A percentile compares a stretch with the other conserved stretches of the same genome.
These are phyloP conservation scores for Mantamonas sphyraenae DNA, from an alignment of 78 protist genomes.

Conservation along the genomic window DNA sequence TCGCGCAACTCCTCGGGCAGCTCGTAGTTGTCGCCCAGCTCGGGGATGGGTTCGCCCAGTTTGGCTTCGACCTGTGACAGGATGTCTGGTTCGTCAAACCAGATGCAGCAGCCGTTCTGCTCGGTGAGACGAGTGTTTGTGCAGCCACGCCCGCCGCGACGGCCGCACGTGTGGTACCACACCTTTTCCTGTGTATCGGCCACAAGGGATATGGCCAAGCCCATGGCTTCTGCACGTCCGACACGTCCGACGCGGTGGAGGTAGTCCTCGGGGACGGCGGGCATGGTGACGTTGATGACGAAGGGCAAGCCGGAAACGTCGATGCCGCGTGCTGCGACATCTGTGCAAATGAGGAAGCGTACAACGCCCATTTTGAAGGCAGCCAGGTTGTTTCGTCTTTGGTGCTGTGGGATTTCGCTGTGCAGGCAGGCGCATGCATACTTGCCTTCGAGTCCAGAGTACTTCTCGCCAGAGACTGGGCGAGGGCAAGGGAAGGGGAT, in stretches of 20 bases:
- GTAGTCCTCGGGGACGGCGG: slow-evolving; percentile 72
- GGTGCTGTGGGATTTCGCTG: background rate
- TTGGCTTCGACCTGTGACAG: background rate
- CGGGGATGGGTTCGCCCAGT: background rate
- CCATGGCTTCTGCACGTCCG: slow-evolving; percentile 77
- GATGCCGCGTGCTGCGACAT: slow-evolving; percentile 72
- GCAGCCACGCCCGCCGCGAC: slow-evolving; percentile 36
- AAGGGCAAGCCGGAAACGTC: slow-evolving; percentile 25
- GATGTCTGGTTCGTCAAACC: slow-evolving; percentile 62
- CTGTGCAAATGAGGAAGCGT: slow-evolving; percentile 69
- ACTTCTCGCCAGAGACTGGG: too few species aligned
- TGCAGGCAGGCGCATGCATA: too few species aligned
- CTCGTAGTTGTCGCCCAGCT: background rate
- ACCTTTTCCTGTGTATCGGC: slow-evolving; percentile 49
- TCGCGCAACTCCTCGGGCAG: too few species aligned
- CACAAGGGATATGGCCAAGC: slow-evolving; percentile 70
- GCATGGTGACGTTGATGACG: slow-evolving; percentile 58
- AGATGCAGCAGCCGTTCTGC: slow-evolving; percentile 66
- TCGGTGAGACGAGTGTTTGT: slow-evolving; percentile 18
- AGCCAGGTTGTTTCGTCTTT: slow-evolving; percentile 43
- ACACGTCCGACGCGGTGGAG: slow-evolving; percentile 89
- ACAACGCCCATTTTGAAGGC: slow-evolving; percentile 62
- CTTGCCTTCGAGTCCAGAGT: background rate
- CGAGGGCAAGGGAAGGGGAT: too few species aligned
- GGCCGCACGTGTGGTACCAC: slow-evolving; percentile 60